phyloP scores from a whole-genome alignment of 768 basidiomycete species.

The Rhodotorula taiwanensis region DNA sequence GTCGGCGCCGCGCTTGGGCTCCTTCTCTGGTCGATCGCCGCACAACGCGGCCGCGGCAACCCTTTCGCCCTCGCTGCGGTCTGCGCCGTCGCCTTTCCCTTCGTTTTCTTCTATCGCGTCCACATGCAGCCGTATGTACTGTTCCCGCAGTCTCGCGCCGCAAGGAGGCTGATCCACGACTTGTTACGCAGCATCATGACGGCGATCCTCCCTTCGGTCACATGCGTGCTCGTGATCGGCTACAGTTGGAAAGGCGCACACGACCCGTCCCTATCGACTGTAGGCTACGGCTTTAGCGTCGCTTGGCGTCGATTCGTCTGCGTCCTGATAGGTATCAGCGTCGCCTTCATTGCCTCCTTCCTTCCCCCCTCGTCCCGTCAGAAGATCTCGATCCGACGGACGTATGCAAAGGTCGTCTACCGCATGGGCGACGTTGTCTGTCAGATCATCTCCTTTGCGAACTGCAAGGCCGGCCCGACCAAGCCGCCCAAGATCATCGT shows the following conservation, averaged over 20 bases:
- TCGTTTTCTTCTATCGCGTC: conserved; percentile 52
- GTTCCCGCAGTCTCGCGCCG: no score
- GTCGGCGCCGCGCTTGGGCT: conserved; percentile 50
- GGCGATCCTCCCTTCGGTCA: conserved; percentile 30
- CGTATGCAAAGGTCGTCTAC: conserved; percentile 30
- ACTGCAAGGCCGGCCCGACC: conserved; percentile 24
- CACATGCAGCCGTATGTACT: conserved; percentile 15
- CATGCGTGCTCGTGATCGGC: conserved; percentile 33
- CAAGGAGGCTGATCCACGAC: neutral
- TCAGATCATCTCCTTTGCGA: conserved; percentile 28
- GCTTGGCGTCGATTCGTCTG: conserved; percentile 32
- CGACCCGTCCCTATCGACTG: conserved; percentile 11
- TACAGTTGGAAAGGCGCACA: conserved; percentile 31
- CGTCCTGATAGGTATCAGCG: conserved; percentile 33
- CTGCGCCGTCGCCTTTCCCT: conserved; percentile 51
- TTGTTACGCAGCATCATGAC: conserved; percentile 3
- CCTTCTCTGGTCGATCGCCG: conserved; percentile 52
- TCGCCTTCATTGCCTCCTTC: conserved; percentile 12
- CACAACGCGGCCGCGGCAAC: conserved; percentile 49
- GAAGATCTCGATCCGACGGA: conserved; percentile 27
- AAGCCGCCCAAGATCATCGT: conserved; percentile 30
- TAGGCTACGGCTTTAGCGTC: conserved; percentile 34
- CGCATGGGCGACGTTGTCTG: conserved; percentile 24
- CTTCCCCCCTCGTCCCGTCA: neutral
- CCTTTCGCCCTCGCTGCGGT: conserved; percentile 54